Evolutionary conservation across 2,329 filamentous ascomycete species (phyloP), one percentile per base, ranked within the genome.

Genomic region (Knoxdaviesia proteae): DNA sequence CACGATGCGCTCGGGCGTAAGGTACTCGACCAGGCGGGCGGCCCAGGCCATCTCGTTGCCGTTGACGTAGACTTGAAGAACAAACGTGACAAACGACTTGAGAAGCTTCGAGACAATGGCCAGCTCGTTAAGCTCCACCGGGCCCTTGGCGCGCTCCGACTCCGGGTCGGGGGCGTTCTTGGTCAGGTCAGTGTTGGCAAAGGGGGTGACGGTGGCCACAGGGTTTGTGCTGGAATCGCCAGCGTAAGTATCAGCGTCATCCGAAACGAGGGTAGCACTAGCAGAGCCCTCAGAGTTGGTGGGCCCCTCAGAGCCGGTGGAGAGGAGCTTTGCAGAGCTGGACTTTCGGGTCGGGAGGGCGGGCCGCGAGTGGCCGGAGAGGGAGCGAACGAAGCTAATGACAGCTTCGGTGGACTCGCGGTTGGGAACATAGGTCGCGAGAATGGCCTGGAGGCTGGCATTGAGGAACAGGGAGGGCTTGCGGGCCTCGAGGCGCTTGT

Each of bases 391-490:
- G 33, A 84, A 71, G 47, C 80, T 74, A 49, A 84, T 72, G 20
- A 84, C 70, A 1, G 76, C 71, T 1, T 77, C 69, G 0, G 81
- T 80, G 53, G 78, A 76, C 51, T 79, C 77, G 47, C 77, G 71
- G 6, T 66, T 73, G 48, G 62, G 72, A 53, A 65, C 65, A 56
- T 82, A 87, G 38, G 73, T 72, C 44, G 69, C 64, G 43, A 79
- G 67, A 40, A 87, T 73, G 31, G 80, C 78, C 48, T 80, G 74
- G 10, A 90, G 63, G n/a, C 79, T 80, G 0, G 77, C 76, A 42
- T 80, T 81, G 20, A 90, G 65, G 57, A 88, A 90, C 34, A 80
- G 71, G 40, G 80, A 86, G 2, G 83, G 82, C 47, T 75, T 76
- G 55, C 80, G 82, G 5, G 83, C 83, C 59, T 79, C 77, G 54